Conservation (phyloP, 768 basidiomycete species). For the Rhodosporidiobolus odoratus region DNA sequence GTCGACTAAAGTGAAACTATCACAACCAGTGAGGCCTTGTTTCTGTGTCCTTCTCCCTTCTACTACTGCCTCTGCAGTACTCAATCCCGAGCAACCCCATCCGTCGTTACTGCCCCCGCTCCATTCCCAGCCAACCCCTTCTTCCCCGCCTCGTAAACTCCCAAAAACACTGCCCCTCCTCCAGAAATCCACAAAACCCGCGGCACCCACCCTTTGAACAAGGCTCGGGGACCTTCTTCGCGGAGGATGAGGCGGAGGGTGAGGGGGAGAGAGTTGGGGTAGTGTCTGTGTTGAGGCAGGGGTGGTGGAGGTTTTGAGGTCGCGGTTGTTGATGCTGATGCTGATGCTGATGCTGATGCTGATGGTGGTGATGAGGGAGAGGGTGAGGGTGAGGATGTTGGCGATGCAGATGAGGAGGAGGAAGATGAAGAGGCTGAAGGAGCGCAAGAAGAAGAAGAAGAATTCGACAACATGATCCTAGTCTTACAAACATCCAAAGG, state of each 20-base stretch:
- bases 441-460: neutral
- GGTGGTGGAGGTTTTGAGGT: neutral
- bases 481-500: constrained; percentile 97
- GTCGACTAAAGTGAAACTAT: too few relatives aligned
- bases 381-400: neutral
- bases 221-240: constrained; percentile 64
- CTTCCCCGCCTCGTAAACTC: constrained; percentile 80
- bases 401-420: neutral
- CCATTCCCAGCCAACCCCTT: constrained; percentile 7
- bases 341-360: too few relatives aligned
- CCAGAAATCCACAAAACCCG: constrained; percentile 94
- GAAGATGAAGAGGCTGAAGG: neutral
- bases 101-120: neutral
- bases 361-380: neutral
- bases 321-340: too few relatives aligned
- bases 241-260: constrained; percentile 64
- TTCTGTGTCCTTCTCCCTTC: too few relatives aligned
- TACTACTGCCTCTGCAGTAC: neutral
- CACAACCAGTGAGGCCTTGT: too few relatives aligned
- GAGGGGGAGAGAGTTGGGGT: constrained; percentile 52
- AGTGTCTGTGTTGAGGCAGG: constrained; percentile 55
- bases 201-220: constrained; percentile 83
- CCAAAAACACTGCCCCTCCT: constrained; percentile 93
- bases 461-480: constrained; percentile 71
- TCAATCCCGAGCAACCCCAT: neutral